Evolutionary conservation across 1,284 basidiomycete genomes (phyloP).

Genomic region (Vanrija humicola): DNA sequence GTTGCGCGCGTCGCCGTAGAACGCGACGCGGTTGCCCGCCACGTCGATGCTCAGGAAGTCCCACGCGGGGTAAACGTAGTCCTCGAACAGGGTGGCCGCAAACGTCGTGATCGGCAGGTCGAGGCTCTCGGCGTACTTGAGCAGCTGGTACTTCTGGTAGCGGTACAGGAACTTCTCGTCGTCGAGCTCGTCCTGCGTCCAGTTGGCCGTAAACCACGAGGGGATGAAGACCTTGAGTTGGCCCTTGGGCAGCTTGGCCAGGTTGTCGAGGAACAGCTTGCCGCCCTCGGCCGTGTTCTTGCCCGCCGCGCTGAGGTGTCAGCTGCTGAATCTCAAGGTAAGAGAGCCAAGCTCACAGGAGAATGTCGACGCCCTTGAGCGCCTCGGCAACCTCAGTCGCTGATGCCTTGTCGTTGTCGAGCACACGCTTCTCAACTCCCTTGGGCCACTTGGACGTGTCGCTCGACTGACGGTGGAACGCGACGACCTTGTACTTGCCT

Average conservation of each 20-base stretch:
- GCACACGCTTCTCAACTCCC: slow-evolving; percentile 3
- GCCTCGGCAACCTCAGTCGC: background rate
- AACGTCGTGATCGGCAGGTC: background rate
- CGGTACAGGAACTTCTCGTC: background rate
- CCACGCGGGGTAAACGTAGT: background rate
- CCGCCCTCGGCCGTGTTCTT: background rate
- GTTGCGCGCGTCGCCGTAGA: slow-evolving; percentile 4
- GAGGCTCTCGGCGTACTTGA: background rate
- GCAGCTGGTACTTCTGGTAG: background rate
- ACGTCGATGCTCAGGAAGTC: background rate
- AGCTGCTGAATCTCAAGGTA: too few relatives aligned
- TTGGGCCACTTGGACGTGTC: background rate
- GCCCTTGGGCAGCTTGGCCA: background rate
- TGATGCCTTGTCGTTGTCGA: slow-evolving; percentile 1
- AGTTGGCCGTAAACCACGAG: slow-evolving; percentile 5
- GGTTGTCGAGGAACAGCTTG: background rate
- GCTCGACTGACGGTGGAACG: background rate
- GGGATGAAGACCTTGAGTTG: background rate
- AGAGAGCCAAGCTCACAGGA: too few relatives aligned
- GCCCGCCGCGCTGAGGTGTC: background rate
- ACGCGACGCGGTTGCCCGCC: background rate
- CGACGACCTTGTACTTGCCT: slow-evolving; percentile 1
- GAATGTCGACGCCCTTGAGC: slow-evolving; percentile 3
- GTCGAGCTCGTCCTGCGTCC: background rate
- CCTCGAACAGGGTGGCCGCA: background rate